Evolutionary conservation across 176 grass and related monocot species (phyloP), one percentile per base, ranked within the genome.

Genomic region (Aegilops sharonensis): DNA sequence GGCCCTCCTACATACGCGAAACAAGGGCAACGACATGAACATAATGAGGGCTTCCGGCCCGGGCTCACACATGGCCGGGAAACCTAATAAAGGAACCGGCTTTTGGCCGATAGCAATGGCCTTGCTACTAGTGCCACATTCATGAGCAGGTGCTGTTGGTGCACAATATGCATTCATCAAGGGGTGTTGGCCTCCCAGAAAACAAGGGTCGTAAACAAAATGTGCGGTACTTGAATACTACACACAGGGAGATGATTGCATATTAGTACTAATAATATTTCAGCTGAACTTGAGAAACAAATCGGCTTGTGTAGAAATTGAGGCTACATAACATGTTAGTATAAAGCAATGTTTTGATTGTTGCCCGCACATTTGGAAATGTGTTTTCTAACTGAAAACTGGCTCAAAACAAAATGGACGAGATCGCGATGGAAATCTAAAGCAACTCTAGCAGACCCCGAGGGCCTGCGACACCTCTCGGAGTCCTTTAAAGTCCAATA

Each of bases 51-150:
- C 21, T n/a, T 42, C 37, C 36, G 5, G 85, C 25, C 25, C 25
- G 25, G 52, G 81, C 11, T 24, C 78, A 83, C 89, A 83, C 73
- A 60, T 72, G 84, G 62, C 78, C 12, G 13, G 25, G 42, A 21
- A 59, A 68, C 83, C 83, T 81, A 85, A 52, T 82, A 83, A 87
- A 87, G 79, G 40, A 0, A 0, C 8, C 6, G 68, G 31, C 74
- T 87, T 87, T 87, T 39, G 10, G 57, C 32, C 36, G 84, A 87
- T 34, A 59, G 73, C 89, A 83, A 60, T 3, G 39, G 73, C n/a
- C 29, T 82, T 77, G 81, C 60, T 62, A 11, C 0, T 15, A 50
- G 17, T 4, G 8, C 7, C 20, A 17, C 23, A 5, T 77, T 5
- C 50, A 39, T 18, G 50, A 8, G 7, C 72, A 50, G 72, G 72